These are phyloP conservation scores for Penicillium robsamsonii DNA, from an alignment of 495 filamentous ascomycete species.

Conservation along the genomic window DNA sequence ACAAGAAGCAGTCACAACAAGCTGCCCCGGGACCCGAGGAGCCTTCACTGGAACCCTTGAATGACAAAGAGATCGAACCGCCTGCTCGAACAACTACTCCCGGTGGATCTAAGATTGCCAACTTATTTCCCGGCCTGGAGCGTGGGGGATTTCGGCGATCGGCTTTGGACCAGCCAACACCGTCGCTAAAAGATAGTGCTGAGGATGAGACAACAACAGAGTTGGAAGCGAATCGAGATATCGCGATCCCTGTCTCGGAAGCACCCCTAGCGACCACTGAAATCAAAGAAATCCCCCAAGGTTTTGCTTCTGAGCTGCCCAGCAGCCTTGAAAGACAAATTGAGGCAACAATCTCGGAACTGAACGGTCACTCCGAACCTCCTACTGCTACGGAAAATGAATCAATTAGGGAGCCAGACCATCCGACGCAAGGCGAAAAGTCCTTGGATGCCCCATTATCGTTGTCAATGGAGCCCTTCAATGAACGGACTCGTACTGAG, in stretches of 20 bases:
- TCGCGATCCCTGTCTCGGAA: constrained; percentile 51
- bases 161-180: constrained; percentile 17
- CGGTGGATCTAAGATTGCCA: constrained; percentile 35
- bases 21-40: constrained; percentile 7
- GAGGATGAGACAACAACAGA: constrained; percentile 47
- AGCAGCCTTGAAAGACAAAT: constrained; percentile 11
- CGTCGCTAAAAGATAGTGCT: constrained; percentile 46
- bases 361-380: constrained; percentile 10
- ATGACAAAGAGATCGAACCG: constrained; percentile 20
- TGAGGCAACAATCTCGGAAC: constrained; percentile 8
- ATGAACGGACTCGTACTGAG: constrained; percentile 42
- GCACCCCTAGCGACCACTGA: constrained; percentile 38
- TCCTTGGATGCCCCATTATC: constrained; percentile 23
- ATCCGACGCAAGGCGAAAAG: constrained; percentile 11
- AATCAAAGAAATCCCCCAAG: constrained; percentile 18
- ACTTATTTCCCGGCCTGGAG: constrained; percentile 40
- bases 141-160: constrained; percentile 35
- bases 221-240: constrained; percentile 45
- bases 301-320: constrained; percentile 13
- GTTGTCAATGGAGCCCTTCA: constrained; percentile 48
- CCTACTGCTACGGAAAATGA: constrained; percentile 12
- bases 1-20: constrained; percentile 28
- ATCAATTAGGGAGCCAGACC: constrained; percentile 17
- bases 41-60: constrained; percentile 6
- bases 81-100: constrained; percentile 24